Conservation (phyloP, 163 green algal genomes). For the Chlamydomonas reinhardtii region DNA sequence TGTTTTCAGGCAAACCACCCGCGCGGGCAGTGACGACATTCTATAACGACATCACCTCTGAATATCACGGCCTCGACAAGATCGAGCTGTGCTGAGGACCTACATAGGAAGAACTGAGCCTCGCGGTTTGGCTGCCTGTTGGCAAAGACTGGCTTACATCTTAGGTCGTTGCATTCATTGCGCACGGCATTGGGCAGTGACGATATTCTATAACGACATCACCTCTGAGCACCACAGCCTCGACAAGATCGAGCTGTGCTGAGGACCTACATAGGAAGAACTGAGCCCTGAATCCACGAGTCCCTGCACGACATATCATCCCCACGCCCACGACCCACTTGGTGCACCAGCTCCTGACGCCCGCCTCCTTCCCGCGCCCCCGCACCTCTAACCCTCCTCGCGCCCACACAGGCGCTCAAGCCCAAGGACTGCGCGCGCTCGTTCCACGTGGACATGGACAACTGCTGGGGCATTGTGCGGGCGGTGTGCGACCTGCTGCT, state of each 20-base stretch:
- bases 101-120: conserved; percentile 45
- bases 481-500: conserved; percentile 86
- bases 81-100: conserved; percentile 36
- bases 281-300: conserved; percentile 4
- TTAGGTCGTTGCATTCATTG: too few relatives aligned
- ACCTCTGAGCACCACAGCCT: too few relatives aligned
- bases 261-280: conserved; percentile 31
- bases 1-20: too few relatives aligned
- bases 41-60: conserved; percentile 41
- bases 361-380: too few relatives aligned
- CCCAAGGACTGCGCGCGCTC: conserved; percentile 94
- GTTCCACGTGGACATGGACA: conserved; percentile 96
- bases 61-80: neutral
- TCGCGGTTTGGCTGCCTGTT: too few relatives aligned
- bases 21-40: conserved; percentile 23
- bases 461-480: conserved; percentile 96
- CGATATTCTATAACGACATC: too few relatives aligned
- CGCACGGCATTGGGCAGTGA: too few relatives aligned
- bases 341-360: too few relatives aligned
- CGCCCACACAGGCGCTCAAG: conserved; percentile 88
- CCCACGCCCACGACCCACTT: too few relatives aligned
- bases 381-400: neutral
- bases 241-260: neutral
- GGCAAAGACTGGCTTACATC: too few relatives aligned
- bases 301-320: too few relatives aligned